Evolutionary conservation across 2,329 filamentous ascomycete genomes (phyloP).

Genomic region (Neofusicoccum parvum): DNA sequence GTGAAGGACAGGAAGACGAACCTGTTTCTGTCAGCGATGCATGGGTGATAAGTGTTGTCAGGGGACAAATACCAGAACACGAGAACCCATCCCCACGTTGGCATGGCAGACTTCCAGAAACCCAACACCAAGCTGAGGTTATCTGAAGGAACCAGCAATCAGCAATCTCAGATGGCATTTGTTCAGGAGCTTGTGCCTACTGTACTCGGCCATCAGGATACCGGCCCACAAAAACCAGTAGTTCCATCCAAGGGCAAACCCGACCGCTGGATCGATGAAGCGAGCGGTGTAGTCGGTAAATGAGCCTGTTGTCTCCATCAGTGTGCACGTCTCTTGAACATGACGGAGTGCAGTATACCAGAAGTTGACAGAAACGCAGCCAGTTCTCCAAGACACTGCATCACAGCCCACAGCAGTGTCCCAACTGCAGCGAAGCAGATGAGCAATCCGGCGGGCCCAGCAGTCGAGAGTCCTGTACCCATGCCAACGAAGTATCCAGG

Average conservation of each 20-base stretch:
- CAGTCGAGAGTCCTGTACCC: not conserved
- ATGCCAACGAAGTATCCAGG: not conserved
- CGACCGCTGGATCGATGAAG: no score
- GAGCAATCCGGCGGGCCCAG: not conserved
- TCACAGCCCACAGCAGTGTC: conserved; percentile 70
- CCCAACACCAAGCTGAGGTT: not conserved
- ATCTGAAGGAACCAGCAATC: not conserved
- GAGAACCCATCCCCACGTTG: conserved; percentile 65
- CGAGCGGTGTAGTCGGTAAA: no score
- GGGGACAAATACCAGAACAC: not conserved
- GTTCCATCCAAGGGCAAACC: no score
- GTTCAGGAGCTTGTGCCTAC: conserved; percentile 83
- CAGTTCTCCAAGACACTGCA: no score
- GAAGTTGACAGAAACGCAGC: no score
- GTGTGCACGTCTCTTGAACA: no score
- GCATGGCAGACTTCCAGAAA: not conserved
- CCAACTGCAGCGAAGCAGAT: not conserved
- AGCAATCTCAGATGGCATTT: conserved; percentile 28
- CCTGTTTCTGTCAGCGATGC: not conserved
- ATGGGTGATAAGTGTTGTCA: not conserved
- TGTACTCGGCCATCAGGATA: conserved; percentile 78
- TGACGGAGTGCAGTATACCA: no score
- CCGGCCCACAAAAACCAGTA: conserved; percentile 67
- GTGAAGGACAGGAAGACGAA: conserved; percentile 72
- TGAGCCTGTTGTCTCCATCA: no score